Conservation (phyloP, 1,284 basidiomycete genomes). For the Polyporus tsugae region DNA sequence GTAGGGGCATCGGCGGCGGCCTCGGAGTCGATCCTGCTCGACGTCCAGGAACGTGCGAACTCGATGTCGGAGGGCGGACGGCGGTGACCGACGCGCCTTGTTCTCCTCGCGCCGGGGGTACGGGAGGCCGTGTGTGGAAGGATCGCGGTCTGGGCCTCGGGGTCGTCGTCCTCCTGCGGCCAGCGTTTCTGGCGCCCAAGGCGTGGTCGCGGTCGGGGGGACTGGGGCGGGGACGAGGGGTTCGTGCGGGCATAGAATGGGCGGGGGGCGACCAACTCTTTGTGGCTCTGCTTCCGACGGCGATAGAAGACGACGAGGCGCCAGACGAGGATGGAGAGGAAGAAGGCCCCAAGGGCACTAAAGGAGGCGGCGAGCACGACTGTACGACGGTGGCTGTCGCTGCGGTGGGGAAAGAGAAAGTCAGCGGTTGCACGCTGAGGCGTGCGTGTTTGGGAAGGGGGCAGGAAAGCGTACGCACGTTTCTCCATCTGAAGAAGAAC, state of each 20-base stretch:
- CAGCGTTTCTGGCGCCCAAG: not conserved
- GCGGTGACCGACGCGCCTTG: not conserved
- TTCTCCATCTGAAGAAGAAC: not conserved
- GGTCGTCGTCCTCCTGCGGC: not conserved
- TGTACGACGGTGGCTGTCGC: slow-evolving; percentile 7
- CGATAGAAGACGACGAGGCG: slow-evolving; percentile 15
- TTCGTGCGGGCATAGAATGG: slow-evolving; percentile 24
- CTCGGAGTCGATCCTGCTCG: not conserved
- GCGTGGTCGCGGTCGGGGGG: not conserved
- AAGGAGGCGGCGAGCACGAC: slow-evolving; percentile 23
- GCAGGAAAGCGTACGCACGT: not conserved
- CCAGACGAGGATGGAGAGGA: slow-evolving; percentile 25
- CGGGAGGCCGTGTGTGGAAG: slow-evolving; percentile 12
- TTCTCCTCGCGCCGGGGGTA: not conserved
- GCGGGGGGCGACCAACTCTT: slow-evolving; percentile 18
- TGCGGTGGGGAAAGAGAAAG: not conserved
- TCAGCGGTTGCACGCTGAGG: not conserved
- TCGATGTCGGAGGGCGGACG: slow-evolving; percentile 9
- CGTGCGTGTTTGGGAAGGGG: not conserved
- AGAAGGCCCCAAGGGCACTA: slow-evolving; percentile 19
- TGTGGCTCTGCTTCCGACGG: slow-evolving; percentile 1
- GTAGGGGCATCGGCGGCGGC: not conserved
- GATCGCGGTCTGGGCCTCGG: slow-evolving; percentile 6
- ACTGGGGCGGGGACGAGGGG: not conserved
- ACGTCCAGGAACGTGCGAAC: not conserved